Percentiles rank a stretch among this genome's conserved stretches.
These are phyloP conservation scores for Canna indica DNA, from an alignment of 176 grass and related monocot species.

Conservation along the genomic window DNA sequence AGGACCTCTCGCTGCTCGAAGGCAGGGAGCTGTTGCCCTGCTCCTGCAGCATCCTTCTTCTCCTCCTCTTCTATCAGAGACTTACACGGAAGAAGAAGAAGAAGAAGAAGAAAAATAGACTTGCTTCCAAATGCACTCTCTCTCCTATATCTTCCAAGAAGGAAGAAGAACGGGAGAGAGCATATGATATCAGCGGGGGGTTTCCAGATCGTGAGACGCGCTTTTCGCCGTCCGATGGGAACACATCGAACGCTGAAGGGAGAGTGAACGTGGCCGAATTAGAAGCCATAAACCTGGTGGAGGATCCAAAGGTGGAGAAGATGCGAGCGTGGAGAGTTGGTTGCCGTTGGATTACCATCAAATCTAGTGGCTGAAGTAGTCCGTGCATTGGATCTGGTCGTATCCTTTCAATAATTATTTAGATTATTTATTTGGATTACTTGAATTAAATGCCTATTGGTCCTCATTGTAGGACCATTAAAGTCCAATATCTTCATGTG, in stretches of 20 bases:
- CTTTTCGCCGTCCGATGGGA: conserved; percentile 29
- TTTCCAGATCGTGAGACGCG: conserved; percentile 21
- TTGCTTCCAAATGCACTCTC: not conserved
- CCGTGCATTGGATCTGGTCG: not conserved
- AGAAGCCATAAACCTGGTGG: conserved; percentile 28
- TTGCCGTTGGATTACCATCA: not conserved
- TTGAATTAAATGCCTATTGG: too few relatives aligned
- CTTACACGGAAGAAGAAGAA: not conserved
- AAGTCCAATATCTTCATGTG: too few relatives aligned
- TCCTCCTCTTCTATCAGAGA: too few relatives aligned
- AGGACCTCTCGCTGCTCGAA: conserved; percentile 97
- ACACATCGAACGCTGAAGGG: conserved; percentile 15
- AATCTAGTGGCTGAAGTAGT: not conserved
- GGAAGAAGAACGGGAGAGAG: not conserved
- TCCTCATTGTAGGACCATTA: too few relatives aligned
- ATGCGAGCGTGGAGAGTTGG: conserved; percentile 31
- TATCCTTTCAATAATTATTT: not conserved
- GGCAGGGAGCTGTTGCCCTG: conserved; percentile 67
- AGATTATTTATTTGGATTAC: too few relatives aligned
- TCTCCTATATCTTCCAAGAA: not conserved
- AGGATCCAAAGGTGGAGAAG: conserved; percentile 47
- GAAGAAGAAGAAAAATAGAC: not conserved
- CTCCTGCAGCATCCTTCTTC: conserved; percentile 52
- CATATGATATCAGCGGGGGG: not conserved
- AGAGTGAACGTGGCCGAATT: conserved; percentile 23